Percentiles rank a stretch among this genome's conserved stretches.
Conservation (phyloP, 2,329 filamentous ascomycete genomes). For the Phoma sp. region DNA sequence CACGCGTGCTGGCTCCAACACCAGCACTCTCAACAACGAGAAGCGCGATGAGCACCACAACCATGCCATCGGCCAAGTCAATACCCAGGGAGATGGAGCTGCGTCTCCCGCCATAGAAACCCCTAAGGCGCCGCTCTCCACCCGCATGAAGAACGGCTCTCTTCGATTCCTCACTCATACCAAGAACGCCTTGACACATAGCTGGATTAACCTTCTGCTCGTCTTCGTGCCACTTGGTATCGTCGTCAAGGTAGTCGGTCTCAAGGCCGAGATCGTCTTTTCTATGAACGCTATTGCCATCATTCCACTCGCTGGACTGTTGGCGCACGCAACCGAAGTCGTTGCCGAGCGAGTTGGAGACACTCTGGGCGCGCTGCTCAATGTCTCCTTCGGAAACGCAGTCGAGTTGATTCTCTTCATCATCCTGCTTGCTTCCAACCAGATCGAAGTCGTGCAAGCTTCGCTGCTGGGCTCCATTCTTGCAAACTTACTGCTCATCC, state of each 20-base stretch:
- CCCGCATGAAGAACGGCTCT: slow-evolving; percentile 59
- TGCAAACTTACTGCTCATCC: slow-evolving; percentile 83
- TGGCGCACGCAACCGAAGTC: slow-evolving; percentile 58
- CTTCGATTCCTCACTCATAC: slow-evolving; percentile 61
- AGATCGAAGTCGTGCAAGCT: slow-evolving; percentile 91
- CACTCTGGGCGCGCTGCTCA: slow-evolving; percentile 57
- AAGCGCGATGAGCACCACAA: slow-evolving; percentile 24
- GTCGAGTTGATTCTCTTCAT: slow-evolving; percentile 61
- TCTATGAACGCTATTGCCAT: slow-evolving; percentile 60
- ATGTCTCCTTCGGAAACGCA: slow-evolving; percentile 60
- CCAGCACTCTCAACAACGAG: slow-evolving; percentile 28
- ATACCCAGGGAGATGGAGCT: slow-evolving; percentile 58
- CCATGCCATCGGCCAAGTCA: slow-evolving; percentile 34
- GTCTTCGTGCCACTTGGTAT: slow-evolving; percentile 83
- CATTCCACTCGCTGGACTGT: slow-evolving; percentile 57
- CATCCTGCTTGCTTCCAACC: slow-evolving; percentile 60
- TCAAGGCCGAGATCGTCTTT: slow-evolving; percentile 55
- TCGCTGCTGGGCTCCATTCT: slow-evolving; percentile 89
- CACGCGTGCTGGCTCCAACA: slow-evolving; percentile 23
- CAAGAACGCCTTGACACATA: slow-evolving; percentile 69
- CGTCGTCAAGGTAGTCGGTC: slow-evolving; percentile 57
- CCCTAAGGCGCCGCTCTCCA: slow-evolving; percentile 53
- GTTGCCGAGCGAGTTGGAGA: slow-evolving; percentile 57
- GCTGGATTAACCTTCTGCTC: slow-evolving; percentile 78
- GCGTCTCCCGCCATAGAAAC: slow-evolving; percentile 60